Evolutionary conservation across 345 rosid genomes (phyloP).

Genomic region (Euphorbia lathyris): DNA sequence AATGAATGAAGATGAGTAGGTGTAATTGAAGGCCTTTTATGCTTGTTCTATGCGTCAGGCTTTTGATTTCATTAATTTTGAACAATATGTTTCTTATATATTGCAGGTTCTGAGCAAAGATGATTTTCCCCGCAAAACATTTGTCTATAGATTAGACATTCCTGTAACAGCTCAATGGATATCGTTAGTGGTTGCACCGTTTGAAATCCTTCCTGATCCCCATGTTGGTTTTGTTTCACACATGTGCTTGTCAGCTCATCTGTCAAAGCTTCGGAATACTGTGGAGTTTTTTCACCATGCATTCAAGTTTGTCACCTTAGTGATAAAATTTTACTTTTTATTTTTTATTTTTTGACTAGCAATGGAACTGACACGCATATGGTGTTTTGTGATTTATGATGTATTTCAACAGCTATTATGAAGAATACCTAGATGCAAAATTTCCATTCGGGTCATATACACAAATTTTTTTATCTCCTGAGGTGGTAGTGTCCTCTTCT

Average conservation of each 20-base stretch:
- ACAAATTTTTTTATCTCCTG: constrained; percentile 86
- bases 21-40: neutral
- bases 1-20: neutral
- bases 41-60: neutral
- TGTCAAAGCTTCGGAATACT: constrained; percentile 64
- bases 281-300: constrained; percentile 83
- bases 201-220: constrained; percentile 76
- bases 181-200: constrained; percentile 85
- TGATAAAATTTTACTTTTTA: constrained; percentile 6
- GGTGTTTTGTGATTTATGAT: constrained; percentile 19
- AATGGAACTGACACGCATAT: neutral
- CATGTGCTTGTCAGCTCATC: constrained; percentile 64
- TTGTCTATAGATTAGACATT: constrained; percentile 75
- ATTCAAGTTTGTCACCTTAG: constrained; percentile 57
- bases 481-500: constrained; percentile 69
- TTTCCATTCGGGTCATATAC: constrained; percentile 95
- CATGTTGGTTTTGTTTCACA: constrained; percentile 64
- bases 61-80: constrained; percentile 4
- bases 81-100: neutral
- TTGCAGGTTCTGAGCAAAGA: constrained; percentile 84
- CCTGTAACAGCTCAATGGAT: constrained; percentile 82
- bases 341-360: neutral
- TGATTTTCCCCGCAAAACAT: constrained; percentile 82
- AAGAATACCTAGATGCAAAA: constrained; percentile 76
- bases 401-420: constrained; percentile 68